phyloP scores from a whole-genome alignment of 2,329 filamentous ascomycete species.

The Penicillium frequentans region DNA sequence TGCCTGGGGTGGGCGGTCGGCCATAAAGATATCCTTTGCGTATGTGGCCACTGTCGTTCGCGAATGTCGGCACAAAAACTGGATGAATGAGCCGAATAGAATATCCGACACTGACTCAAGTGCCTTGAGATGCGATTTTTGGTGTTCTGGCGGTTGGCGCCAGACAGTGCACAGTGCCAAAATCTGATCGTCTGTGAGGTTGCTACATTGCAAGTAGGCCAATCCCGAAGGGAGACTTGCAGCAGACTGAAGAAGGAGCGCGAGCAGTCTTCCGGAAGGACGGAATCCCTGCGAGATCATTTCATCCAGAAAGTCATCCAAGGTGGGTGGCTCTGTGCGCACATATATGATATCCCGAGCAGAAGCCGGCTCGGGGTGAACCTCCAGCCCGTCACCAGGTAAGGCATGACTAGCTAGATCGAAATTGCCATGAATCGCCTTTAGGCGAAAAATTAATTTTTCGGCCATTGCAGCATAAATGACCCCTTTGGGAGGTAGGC shows the following conservation, averaged over 20 bases:
- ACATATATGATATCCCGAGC: slow-evolving; percentile 60
- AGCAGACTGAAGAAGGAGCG: slow-evolving; percentile 51
- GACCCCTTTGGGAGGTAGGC: slow-evolving; percentile 34
- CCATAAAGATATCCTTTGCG: slow-evolving; percentile 9
- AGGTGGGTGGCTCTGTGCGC: slow-evolving; percentile 52
- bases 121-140: slow-evolving; percentile 11
- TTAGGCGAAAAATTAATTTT: slow-evolving; percentile 50
- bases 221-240: slow-evolving; percentile 42
- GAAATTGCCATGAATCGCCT: slow-evolving; percentile 22
- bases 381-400: slow-evolving; percentile 59
- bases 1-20: background rate
- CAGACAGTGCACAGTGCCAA: slow-evolving; percentile 29
- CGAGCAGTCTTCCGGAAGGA: slow-evolving; percentile 46
- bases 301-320: slow-evolving; percentile 52
- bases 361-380: slow-evolving; percentile 55
- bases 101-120: slow-evolving; percentile 33
- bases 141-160: slow-evolving; percentile 11
- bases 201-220: slow-evolving; percentile 42
- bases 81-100: slow-evolving; percentile 48
- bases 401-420: slow-evolving; percentile 33
- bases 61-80: slow-evolving; percentile 40
- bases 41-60: slow-evolving; percentile 10
- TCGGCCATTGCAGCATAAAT: slow-evolving; percentile 59
- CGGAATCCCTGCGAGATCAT: slow-evolving; percentile 49
- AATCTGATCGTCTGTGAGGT: slow-evolving; percentile 34